Evolutionary conservation across 495 filamentous ascomycete species (phyloP).

Genomic region (Podospora sp.): DNA sequence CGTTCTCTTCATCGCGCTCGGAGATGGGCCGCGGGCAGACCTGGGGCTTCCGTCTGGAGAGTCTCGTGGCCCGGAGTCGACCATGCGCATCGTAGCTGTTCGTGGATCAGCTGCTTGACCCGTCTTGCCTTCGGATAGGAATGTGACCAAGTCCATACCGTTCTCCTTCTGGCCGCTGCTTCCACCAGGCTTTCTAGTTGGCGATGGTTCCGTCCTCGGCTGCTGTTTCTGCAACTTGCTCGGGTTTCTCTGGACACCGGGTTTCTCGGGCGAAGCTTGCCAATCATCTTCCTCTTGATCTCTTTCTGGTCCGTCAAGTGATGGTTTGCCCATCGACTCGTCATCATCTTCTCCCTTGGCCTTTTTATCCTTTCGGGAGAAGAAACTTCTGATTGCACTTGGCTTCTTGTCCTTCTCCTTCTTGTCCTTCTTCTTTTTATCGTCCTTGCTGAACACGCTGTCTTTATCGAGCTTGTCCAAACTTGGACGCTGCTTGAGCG

Average conservation of each 20-base stretch:
- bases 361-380: constrained; percentile 94
- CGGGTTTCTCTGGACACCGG: constrained; percentile 56
- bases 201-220: constrained; percentile 55
- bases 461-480: constrained; percentile 61
- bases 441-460: constrained; percentile 44
- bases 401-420: constrained; percentile 91
- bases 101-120: constrained; percentile 49
- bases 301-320: constrained; percentile 49
- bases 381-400: constrained; percentile 89
- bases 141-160: constrained; percentile 35
- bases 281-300: constrained; percentile 50
- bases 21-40: constrained; percentile 24
- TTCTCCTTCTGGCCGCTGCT: constrained; percentile 28
- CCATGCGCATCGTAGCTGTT: constrained; percentile 62
- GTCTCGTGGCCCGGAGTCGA: constrained; percentile 56
- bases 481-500: constrained; percentile 55
- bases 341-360: constrained; percentile 68
- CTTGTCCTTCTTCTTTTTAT: constrained; percentile 68
- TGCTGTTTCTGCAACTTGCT: constrained; percentile 78
- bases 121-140: constrained; percentile 43
- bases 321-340: constrained; percentile 66
- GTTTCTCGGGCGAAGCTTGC: constrained; percentile 38
- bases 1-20: constrained; percentile 25
- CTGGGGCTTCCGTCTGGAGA: constrained; percentile 40
- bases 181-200: constrained; percentile 46